Conservation (phyloP, 2,329 filamentous ascomycete genomes). For the Fusarium sp. region DNA sequence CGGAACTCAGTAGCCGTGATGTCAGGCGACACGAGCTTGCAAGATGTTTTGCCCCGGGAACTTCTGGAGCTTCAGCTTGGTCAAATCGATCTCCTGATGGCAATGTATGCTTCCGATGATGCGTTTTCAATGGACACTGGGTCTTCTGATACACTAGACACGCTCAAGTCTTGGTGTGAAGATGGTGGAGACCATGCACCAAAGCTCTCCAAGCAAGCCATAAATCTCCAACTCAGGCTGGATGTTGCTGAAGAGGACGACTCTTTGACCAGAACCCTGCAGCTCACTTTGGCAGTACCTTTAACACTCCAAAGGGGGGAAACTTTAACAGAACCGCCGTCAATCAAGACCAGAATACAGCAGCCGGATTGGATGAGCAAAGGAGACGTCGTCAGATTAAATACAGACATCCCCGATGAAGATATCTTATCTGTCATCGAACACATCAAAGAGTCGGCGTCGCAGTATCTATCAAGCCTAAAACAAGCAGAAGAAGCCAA, state of each 20-base stretch:
- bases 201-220: constrained; percentile 4
- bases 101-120: constrained; percentile 63
- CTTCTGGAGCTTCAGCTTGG: constrained; percentile 62
- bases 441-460: constrained; percentile 55
- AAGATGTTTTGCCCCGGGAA: constrained; percentile 54
- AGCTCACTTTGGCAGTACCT: constrained; percentile 55
- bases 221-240: constrained; percentile 48
- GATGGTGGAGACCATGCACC: constrained; percentile 16
- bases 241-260: constrained; percentile 33
- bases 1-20: fast-evolving
- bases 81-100: constrained; percentile 64
- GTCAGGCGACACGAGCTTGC: neutral
- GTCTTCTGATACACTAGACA: constrained; percentile 32
- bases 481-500: constrained; percentile 10
- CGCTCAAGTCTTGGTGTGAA: constrained; percentile 44
- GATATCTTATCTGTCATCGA: constrained; percentile 63
- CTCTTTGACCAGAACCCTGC: constrained; percentile 33
- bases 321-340: constrained; percentile 53
- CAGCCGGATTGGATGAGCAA: constrained; percentile 67
- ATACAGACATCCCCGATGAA: constrained; percentile 56
- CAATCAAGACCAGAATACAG: constrained; percentile 57
- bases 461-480: constrained; percentile 47
- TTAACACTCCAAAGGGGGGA: constrained; percentile 36
- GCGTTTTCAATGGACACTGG: constrained; percentile 49
- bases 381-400: constrained; percentile 57